These are phyloP conservation scores for Leishmania guyanensis DNA, from an alignment of 208 protist species.

Conservation along the genomic window DNA sequence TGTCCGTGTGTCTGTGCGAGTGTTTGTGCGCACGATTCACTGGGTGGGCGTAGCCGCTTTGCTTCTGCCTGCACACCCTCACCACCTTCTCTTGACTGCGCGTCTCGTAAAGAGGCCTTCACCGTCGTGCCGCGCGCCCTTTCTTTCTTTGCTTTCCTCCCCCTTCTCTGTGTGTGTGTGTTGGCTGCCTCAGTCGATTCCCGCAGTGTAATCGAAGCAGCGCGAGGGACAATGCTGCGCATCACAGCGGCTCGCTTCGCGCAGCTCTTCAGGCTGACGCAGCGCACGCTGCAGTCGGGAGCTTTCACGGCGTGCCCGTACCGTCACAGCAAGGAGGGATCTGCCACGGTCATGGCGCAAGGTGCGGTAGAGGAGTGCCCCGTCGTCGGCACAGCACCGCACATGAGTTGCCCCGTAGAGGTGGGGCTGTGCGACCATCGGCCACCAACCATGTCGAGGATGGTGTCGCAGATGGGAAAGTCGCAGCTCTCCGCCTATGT, in stretches of 20 bases:
- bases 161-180: background rate
- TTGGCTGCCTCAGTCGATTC: background rate
- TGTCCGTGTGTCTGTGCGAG: background rate
- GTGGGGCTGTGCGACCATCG: conserved; percentile 19
- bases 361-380: conserved; percentile 55
- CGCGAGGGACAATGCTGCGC: conserved; percentile 27
- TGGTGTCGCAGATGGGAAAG: conserved; percentile 80
- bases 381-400: conserved; percentile 50
- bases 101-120: background rate
- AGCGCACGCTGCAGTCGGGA: conserved; percentile 14
- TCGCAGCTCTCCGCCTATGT: conserved; percentile 82
- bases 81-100: background rate
- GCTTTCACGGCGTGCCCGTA: conserved; percentile 64
- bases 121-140: background rate
- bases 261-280: conserved; percentile 30
- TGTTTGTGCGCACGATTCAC: background rate
- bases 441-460: conserved; percentile 38
- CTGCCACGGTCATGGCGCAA: conserved; percentile 25
- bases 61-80: no score
- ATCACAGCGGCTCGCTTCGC: conserved; percentile 20
- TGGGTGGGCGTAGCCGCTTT: background rate
- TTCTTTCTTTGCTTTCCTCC: background rate
- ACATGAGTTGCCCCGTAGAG: conserved; percentile 59
- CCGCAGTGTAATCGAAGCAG: background rate
- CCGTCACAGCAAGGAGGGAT: conserved; percentile 19